Percentiles rank a stretch among this genome's conserved stretches.
phyloP scores from a whole-genome alignment of 495 filamentous ascomycete species.

The Podospora sp. region DNA sequence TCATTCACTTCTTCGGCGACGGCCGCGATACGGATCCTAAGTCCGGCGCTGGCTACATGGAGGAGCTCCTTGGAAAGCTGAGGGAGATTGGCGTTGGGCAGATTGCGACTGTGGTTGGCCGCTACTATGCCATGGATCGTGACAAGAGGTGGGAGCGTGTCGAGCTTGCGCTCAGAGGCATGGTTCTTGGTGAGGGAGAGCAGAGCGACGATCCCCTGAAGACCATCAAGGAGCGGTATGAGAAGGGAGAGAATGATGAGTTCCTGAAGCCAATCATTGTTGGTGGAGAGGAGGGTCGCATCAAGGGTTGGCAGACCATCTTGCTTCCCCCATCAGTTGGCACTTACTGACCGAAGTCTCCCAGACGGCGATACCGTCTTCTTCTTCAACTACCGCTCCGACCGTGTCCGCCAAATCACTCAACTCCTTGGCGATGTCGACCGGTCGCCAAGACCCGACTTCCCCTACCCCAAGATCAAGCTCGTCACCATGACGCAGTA shows the following conservation, averaged over 20 bases:
- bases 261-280: constrained; percentile 98
- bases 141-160: constrained; percentile 99
- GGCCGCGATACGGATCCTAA: constrained; percentile 97
- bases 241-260: constrained; percentile 87
- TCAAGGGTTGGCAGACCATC: constrained; percentile 67
- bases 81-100: constrained; percentile 84
- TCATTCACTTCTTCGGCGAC: constrained; percentile 98
- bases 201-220: constrained; percentile 79
- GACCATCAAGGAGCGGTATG: constrained; percentile 85
- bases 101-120: constrained; percentile 90
- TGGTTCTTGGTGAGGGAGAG: constrained; percentile 85
- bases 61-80: constrained; percentile 73
- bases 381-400: constrained; percentile 99
- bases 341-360: constrained; percentile 24
- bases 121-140: constrained; percentile 99
- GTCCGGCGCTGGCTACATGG: constrained; percentile 81
- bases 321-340: not conserved
- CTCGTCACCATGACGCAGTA: constrained; percentile 99
- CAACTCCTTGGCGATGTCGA: constrained; percentile 91
- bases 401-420: constrained; percentile 95
- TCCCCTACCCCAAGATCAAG: constrained; percentile 90
- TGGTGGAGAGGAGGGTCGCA: constrained; percentile 76
- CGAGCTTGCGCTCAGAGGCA: constrained; percentile 83
- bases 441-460: constrained; percentile 84
- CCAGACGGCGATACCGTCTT: constrained; percentile 89